Conservation (phyloP, 2,329 filamentous ascomycete genomes). For the Alternaria atra region DNA sequence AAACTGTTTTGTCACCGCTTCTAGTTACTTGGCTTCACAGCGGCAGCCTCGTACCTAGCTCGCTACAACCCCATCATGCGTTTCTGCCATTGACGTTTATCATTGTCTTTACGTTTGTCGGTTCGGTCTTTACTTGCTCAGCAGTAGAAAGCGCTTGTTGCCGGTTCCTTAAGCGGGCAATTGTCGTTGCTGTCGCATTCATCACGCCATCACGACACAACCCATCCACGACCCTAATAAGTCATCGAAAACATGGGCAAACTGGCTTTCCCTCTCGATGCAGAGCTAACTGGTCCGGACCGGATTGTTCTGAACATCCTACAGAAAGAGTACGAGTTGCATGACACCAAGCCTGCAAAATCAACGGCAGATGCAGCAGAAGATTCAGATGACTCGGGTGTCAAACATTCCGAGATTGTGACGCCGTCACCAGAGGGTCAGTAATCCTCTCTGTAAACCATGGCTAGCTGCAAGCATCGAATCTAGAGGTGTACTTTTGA, state of each 20-base stretch:
- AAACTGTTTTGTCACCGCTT: slow-evolving; percentile 14
- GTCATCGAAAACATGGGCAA: slow-evolving; percentile 35
- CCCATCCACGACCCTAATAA: slow-evolving; percentile 4
- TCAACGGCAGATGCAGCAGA: slow-evolving; percentile 23
- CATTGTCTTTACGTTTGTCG: neutral
- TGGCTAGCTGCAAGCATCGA: neutral
- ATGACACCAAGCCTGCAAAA: slow-evolving; percentile 12
- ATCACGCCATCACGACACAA: neutral
- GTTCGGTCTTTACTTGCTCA: neutral
- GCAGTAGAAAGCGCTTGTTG: neutral
- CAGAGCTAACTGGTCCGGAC: slow-evolving; percentile 43
- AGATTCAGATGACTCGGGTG: slow-evolving; percentile 35
- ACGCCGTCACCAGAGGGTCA: slow-evolving; percentile 44
- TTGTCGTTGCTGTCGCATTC: neutral
- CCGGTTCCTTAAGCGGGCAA: neutral
- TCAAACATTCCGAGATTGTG: slow-evolving; percentile 40
- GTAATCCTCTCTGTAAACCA: neutral
- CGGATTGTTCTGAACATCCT: slow-evolving; percentile 42
- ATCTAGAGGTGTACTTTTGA: neutral
- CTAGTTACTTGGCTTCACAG: slow-evolving; percentile 8
- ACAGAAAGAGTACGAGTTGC: slow-evolving; percentile 39
- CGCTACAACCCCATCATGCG: neutral
- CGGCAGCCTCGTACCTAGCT: neutral
- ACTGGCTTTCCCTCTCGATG: slow-evolving; percentile 42
- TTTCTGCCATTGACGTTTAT: neutral